Conservation (phyloP, 768 basidiomycete genomes). For the Hygrophorus russula region DNA sequence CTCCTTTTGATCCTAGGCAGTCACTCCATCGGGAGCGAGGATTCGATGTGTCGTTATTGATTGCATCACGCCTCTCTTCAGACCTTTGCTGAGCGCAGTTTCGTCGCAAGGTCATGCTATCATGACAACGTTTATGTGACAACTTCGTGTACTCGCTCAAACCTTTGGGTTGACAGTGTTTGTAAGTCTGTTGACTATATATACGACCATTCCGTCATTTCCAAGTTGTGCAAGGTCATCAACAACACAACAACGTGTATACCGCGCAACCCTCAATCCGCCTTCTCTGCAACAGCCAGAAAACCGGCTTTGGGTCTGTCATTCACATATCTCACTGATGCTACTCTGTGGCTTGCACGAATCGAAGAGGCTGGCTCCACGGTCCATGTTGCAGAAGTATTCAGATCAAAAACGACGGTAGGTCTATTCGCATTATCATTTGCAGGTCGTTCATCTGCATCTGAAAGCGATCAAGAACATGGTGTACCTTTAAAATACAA, state of each 20-base stretch:
- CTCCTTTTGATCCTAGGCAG: conserved; percentile 7
- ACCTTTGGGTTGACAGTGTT: conserved; percentile 35
- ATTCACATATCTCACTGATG: conserved; percentile 62
- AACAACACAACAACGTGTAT: conserved; percentile 33
- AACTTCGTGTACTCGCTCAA: conserved; percentile 41
- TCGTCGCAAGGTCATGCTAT: conserved; percentile 68
- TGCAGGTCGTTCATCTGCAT: too few species aligned
- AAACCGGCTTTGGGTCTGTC: conserved; percentile 72
- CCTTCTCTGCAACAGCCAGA: conserved; percentile 22
- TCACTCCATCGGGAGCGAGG: conserved; percentile 6
- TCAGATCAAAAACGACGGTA: conserved; percentile 33
- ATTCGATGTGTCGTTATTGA: conserved; percentile 53
- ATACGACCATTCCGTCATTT: neutral
- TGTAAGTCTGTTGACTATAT: conserved; percentile 25
- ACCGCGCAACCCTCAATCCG: conserved; percentile 19
- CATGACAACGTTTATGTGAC: conserved; percentile 63
- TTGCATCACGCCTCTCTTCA: conserved; percentile 49
- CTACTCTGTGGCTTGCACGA: conserved; percentile 57
- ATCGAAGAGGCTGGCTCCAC: conserved; percentile 11
- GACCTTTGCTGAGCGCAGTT: conserved; percentile 48
- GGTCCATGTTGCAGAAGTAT: conserved; percentile 26
- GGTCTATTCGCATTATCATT: conserved; percentile 7
- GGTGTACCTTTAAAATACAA: too few species aligned
- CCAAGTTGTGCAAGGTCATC: conserved; percentile 33
- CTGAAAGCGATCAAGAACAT: too few species aligned